Evolutionary conservation across 2,329 filamentous ascomycete species (phyloP).

Genomic region (Botrytis galanthina): DNA sequence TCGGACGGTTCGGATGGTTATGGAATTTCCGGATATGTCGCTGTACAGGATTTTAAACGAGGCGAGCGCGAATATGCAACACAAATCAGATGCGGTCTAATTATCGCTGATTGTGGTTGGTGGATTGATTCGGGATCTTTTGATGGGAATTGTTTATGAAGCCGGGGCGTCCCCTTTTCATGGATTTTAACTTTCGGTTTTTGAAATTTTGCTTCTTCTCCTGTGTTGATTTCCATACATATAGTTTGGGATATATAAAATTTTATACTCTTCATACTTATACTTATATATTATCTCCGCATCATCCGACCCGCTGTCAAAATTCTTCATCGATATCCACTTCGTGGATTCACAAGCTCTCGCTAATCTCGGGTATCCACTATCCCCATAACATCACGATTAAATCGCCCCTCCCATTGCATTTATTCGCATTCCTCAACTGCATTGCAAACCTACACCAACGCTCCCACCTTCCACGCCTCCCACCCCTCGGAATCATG

Average conservation of each 20-base stretch:
- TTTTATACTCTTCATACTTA: not conserved
- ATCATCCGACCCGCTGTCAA: not conserved
- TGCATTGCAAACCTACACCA: no score
- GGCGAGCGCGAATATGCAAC: not conserved
- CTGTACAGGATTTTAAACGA: not conserved
- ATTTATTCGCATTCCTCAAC: not conserved
- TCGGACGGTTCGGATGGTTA: not conserved
- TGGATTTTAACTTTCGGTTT: not conserved
- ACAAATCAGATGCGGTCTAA: not conserved
- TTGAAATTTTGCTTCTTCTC: not conserved
- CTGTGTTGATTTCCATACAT: not conserved
- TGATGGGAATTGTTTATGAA: not conserved
- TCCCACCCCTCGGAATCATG: not conserved
- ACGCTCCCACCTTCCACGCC: not conserved
- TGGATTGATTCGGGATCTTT: not conserved
- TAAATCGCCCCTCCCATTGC: not conserved
- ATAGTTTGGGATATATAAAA: not conserved
- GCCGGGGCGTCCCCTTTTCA: not conserved
- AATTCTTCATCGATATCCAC: not conserved
- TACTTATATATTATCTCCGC: not conserved
- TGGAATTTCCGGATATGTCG: not conserved
- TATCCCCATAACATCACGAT: not conserved
- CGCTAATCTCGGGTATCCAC: not conserved
- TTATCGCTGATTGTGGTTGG: not conserved
- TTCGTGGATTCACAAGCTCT: not conserved